These are phyloP conservation scores for Lactarius quietus DNA, from an alignment of 768 basidiomycete genomes.

Conservation along the genomic window DNA sequence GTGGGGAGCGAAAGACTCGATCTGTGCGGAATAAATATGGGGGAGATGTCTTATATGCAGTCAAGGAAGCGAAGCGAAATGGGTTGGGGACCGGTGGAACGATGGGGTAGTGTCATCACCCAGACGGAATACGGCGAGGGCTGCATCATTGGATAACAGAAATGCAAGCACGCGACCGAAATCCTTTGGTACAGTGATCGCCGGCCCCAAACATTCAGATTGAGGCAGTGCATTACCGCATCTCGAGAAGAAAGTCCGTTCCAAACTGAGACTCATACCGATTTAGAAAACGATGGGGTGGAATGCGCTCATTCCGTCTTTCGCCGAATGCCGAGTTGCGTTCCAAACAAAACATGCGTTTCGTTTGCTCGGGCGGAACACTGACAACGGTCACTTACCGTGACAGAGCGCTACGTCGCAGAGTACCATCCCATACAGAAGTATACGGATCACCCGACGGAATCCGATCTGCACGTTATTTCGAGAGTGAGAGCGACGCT, in stretches of 20 bases:
- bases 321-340: background rate
- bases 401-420: background rate
- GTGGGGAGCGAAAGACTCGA: background rate
- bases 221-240: background rate
- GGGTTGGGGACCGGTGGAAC: slow-evolving; percentile 7
- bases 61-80: slow-evolving; percentile 1
- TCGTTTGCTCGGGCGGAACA: background rate
- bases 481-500: background rate
- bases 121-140: slow-evolving; percentile 9
- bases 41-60: slow-evolving; percentile 1
- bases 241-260: background rate
- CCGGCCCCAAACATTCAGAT: slow-evolving; percentile 6
- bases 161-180: slow-evolving; percentile 8
- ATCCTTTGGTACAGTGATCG: background rate
- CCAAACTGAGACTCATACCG: background rate
- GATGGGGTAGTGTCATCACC: slow-evolving; percentile 18
- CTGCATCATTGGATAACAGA: no score
- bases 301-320: background rate
- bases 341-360: background rate
- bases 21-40: background rate
- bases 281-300: background rate
- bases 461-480: background rate
- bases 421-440: background rate
- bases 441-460: background rate
- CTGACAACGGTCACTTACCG: background rate